These are phyloP conservation scores for Aspergillus glaucus DNA, from an alignment of 2,329 filamentous ascomycete genomes.

Conservation along the genomic window DNA sequence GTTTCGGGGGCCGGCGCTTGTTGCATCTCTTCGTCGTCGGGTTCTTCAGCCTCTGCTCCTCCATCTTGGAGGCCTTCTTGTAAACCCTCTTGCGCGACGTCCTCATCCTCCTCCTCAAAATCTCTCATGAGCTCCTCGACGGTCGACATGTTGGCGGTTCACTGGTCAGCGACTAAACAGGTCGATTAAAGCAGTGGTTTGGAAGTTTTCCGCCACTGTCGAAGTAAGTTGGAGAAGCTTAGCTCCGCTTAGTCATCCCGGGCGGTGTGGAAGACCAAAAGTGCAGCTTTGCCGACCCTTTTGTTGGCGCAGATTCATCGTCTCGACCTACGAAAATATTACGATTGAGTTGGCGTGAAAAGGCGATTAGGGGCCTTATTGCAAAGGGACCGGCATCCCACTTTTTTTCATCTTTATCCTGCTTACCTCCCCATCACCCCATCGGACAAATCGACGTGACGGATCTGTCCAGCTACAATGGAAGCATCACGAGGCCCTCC, in stretches of 20 bases:
- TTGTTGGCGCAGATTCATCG: conserved; percentile 1
- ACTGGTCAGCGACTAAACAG: background rate
- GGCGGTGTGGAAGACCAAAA: conserved; percentile 10
- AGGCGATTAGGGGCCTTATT: background rate
- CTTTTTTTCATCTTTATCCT: background rate
- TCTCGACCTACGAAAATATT: too few species aligned
- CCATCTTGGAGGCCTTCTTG: background rate
- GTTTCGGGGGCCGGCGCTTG: conserved; percentile 59
- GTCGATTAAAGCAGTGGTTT: too few species aligned
- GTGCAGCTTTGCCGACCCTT: conserved; percentile 13
- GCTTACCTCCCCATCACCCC: background rate
- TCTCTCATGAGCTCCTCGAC: conserved; percentile 90
- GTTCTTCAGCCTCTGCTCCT: conserved; percentile 60
- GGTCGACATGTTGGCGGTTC: conserved; percentile 64
- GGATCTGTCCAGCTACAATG: conserved; percentile 53
- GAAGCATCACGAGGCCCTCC: conserved; percentile 86
- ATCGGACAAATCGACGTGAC: background rate
- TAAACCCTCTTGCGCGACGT: conserved; percentile 50
- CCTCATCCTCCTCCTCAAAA: conserved; percentile 68
- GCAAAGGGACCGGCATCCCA: background rate
- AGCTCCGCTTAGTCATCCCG: conserved; percentile 2
- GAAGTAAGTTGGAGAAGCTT: too few species aligned
- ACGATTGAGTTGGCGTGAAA: background rate
- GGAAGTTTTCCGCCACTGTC: too few species aligned
- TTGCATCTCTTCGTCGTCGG: conserved; percentile 53